Evolutionary conservation across 768 basidiomycete genomes (phyloP).

Genomic region (Gautieria morchelliformis): DNA sequence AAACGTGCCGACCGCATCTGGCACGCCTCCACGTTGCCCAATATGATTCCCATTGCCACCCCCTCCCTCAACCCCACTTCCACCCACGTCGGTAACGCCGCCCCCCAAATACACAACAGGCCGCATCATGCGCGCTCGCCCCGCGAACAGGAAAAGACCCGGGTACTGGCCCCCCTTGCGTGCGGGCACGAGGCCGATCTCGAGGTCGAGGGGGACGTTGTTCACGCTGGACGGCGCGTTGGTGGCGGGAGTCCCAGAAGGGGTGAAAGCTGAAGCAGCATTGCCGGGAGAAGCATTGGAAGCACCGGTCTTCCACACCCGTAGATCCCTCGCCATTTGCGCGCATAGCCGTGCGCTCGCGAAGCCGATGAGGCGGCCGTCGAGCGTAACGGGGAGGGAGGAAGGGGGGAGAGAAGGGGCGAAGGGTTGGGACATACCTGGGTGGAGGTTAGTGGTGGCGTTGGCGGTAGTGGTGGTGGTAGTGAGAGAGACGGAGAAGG

Average conservation of each 20-base stretch:
- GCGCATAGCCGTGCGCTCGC: slow-evolving; percentile 60
- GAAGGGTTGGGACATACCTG: slow-evolving; percentile 84
- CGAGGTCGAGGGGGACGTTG: slow-evolving; percentile 83
- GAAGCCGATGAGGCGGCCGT: slow-evolving; percentile 93
- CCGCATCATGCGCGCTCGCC: slow-evolving; percentile 90
- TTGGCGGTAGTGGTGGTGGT: too few relatives aligned
- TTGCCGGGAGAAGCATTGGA: slow-evolving; percentile 20
- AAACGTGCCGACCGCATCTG: slow-evolving; percentile 82
- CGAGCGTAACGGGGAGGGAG: slow-evolving; percentile 32
- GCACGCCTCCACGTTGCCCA: too few relatives aligned
- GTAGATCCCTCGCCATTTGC: slow-evolving; percentile 74
- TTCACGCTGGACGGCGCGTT: slow-evolving; percentile 16
- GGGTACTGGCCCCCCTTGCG: slow-evolving; percentile 95
- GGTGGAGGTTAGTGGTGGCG: too few relatives aligned
- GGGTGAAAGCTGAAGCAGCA: too few relatives aligned
- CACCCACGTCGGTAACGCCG: too few relatives aligned
- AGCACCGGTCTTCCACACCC: slow-evolving; percentile 92
- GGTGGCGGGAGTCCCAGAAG: too few relatives aligned
- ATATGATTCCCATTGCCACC: too few relatives aligned
- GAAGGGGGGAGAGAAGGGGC: slow-evolving; percentile 43
- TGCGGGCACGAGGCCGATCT: slow-evolving; percentile 81
- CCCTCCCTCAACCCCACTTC: too few relatives aligned
- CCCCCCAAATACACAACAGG: slow-evolving; percentile 84
- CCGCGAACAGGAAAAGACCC: slow-evolving; percentile 86
- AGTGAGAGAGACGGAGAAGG: too few relatives aligned